These are phyloP conservation scores for Nothophytophthora sp. DNA, from an alignment of 352 stramenopile genomes.

Conservation along the genomic window DNA sequence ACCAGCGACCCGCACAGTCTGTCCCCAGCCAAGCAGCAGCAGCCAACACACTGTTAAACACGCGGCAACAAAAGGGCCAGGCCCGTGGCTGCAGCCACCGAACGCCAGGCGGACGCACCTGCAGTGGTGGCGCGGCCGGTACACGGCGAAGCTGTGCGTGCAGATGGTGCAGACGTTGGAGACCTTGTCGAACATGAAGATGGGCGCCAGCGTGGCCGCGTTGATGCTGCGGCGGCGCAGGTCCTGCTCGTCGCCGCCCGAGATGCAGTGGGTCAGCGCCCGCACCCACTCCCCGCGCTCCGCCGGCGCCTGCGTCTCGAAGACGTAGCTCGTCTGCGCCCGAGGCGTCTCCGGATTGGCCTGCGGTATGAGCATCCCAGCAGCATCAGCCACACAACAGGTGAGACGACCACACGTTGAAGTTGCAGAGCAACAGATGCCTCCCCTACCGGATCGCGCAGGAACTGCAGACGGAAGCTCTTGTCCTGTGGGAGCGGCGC, in stretches of 20 bases:
- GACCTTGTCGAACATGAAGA: slow-evolving; percentile 89
- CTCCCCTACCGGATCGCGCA: slow-evolving; percentile 21
- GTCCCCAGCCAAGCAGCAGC: slow-evolving; percentile 13
- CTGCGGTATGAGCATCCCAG: slow-evolving; percentile 7
- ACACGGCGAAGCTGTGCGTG: slow-evolving; percentile 79
- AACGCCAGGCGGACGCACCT: slow-evolving; percentile 34
- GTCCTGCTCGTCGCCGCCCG: slow-evolving; percentile 49
- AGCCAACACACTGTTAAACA: slow-evolving; percentile 9
- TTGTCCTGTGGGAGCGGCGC: slow-evolving; percentile 49
- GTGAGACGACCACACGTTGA: slow-evolving; percentile 10
- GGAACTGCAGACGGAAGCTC: slow-evolving; percentile 61
- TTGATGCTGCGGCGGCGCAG: slow-evolving; percentile 73
- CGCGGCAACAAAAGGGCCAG: slow-evolving; percentile 1
- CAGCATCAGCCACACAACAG: slow-evolving; percentile 5
- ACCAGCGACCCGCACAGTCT: slow-evolving; percentile 83
- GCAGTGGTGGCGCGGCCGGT: slow-evolving; percentile 83
- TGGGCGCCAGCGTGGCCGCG: slow-evolving; percentile 72
- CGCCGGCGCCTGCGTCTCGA: slow-evolving; percentile 59
- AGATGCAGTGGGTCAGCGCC: slow-evolving; percentile 76
- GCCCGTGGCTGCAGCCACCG: background rate
- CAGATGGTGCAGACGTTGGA: slow-evolving; percentile 88
- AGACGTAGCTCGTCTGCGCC: slow-evolving; percentile 52
- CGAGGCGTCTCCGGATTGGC: slow-evolving; percentile 26
- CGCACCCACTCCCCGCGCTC: slow-evolving; percentile 86
- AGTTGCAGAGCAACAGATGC: slow-evolving; percentile 5